Evolutionary conservation across 2,329 filamentous ascomycete genomes (phyloP), one percentile per base, ranked within the genome.

Genomic region (Fusarium sp.): DNA sequence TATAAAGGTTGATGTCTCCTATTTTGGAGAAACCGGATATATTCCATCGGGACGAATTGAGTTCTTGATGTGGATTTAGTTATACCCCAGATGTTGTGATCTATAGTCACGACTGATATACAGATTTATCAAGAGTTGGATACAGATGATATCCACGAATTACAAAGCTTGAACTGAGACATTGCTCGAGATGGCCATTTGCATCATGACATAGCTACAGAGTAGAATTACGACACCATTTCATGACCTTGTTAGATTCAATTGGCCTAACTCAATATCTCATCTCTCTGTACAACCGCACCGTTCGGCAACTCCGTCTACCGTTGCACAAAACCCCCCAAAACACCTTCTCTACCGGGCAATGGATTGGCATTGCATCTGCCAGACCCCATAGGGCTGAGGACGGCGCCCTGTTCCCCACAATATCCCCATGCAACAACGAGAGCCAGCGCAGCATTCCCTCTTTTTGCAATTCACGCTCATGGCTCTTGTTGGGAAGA

Each of bases 321-420:
- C 31, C 50, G 50, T 53, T 18, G 31, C 50, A 51, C 31, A 23
- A 10, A 11, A 0, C 20, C 23, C 0, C 20, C 23, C 0, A 38
- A n/a, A 16, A 14, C 23, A 51, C 29, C 18, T 34, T 46, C 56
- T 50, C 20, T 27, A 18, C 34, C 55, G 13, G 40, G 55, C 55
- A 49, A 34, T 51, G 31, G 42, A 38, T 50, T 50, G 11, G 20
- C 33, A 36, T 61, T 18, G 38, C 50, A 55, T 40, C 14, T 34
- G 29, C 34, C 38, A 42, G 10, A 20, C 10, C 10, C 44, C 46
- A 33, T 60, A 60, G 57, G 57, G 57, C 57, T 60, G 57, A 60
- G n/a, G 33, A 14, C 18, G 50, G 18, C 50, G 29, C 50, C 50
- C 16, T 14, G 27, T 58, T 58, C 55, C 16, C 56, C 56, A 58